Evolutionary conservation across 129 eudicot genomes (phyloP).

Genomic region (Smallanthus sonchifolius): DNA sequence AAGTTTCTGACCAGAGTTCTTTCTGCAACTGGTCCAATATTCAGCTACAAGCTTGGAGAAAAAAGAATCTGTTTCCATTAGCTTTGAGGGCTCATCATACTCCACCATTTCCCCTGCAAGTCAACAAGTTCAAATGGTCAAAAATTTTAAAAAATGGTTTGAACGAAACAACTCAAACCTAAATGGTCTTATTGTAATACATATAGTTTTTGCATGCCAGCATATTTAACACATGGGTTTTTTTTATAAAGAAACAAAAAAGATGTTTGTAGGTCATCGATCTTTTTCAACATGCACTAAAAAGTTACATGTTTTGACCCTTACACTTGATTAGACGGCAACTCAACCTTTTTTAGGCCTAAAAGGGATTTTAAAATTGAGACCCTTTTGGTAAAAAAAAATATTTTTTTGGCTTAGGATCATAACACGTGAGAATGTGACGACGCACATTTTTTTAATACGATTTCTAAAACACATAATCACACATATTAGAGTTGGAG

Average conservation of each 20-base stretch:
- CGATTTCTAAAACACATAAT: no score
- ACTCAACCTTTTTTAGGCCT: no score
- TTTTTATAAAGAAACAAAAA: neutral
- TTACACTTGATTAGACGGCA: neutral
- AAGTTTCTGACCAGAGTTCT: constrained; percentile 25
- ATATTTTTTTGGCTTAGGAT: no score
- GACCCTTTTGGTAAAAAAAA: no score
- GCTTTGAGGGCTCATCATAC: constrained; percentile 71
- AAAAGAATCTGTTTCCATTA: constrained; percentile 54
- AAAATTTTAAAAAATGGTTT: no score
- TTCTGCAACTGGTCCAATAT: constrained; percentile 74
- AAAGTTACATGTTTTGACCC: neutral
- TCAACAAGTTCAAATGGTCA: no score
- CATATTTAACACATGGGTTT: neutral
- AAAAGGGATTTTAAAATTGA: no score
- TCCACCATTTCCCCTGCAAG: constrained; percentile 62
- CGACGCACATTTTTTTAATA: no score
- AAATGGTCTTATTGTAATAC: no score
- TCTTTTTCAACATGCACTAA: neutral
- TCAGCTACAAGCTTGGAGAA: constrained; percentile 83
- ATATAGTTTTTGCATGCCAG: neutral
- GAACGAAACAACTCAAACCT: neutral
- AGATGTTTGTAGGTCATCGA: neutral
- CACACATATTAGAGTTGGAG: no score
- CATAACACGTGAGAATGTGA: no score